phyloP scores from a whole-genome alignment of 495 filamentous ascomycete species.

The Penicillium riverlandense region DNA sequence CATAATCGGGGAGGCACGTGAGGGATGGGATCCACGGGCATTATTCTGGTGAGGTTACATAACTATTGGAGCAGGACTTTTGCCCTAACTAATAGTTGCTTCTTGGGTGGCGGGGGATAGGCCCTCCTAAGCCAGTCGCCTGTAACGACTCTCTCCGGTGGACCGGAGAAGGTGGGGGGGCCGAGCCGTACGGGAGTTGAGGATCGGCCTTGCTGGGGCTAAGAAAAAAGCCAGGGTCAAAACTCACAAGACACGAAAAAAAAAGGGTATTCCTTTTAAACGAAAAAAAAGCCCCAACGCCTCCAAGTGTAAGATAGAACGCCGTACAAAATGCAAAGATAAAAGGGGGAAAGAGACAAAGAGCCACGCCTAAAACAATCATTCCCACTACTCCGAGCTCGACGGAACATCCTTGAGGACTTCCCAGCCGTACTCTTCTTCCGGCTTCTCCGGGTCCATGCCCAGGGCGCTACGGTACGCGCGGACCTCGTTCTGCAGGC shows the following conservation, averaged over 20 bases:
- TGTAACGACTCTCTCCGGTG: neutral
- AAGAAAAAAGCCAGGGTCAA: no score
- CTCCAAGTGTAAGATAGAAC: no score
- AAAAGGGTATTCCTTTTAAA: neutral
- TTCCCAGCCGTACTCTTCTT: constrained; percentile 49
- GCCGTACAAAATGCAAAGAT: neutral
- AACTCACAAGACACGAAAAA: no score
- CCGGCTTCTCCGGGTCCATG: constrained; percentile 44
- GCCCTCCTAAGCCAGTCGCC: neutral
- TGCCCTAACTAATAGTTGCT: no score
- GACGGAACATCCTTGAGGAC: constrained; percentile 39
- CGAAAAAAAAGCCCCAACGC: neutral
- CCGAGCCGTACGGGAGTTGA: no score
- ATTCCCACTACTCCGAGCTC: constrained; percentile 22
- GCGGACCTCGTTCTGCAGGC: constrained; percentile 49
- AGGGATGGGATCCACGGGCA: neutral
- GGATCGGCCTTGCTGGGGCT: neutral
- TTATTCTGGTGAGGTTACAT: no score
- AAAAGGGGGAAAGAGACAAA: neutral
- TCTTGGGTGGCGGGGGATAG: neutral
- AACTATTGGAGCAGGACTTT: no score
- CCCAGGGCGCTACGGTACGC: constrained; percentile 45
- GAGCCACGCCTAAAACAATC: neutral
- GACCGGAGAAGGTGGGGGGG: no score
- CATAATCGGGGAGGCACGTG: constrained; percentile 1